These are phyloP conservation scores for Luvunga scandens DNA, from an alignment of 345 rosid species.

Conservation along the genomic window DNA sequence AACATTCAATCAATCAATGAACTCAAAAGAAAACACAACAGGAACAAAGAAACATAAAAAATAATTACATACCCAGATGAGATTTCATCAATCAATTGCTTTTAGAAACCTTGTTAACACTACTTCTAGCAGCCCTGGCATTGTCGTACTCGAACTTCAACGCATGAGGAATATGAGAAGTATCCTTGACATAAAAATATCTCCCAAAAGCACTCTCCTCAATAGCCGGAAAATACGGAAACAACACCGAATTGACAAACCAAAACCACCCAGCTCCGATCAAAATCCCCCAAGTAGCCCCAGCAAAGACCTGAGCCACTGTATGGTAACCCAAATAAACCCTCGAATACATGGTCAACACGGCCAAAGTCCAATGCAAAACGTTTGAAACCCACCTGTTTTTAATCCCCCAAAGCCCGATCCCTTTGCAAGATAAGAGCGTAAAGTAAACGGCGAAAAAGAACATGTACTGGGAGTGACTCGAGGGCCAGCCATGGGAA, in stretches of 20 bases:
- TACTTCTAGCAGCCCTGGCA: conserved; percentile 76
- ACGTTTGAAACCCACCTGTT: conserved; percentile 42
- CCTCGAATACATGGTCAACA: conserved; percentile 84
- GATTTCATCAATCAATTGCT: conserved; percentile 36
- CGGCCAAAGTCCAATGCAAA: conserved; percentile 63
- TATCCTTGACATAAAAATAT: conserved; percentile 76
- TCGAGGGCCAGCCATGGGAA: conserved; percentile 98
- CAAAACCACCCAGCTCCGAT: conserved; percentile 79
- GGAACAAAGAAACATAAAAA: not conserved
- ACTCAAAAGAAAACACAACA: not conserved
- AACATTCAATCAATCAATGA: conserved; percentile 7
- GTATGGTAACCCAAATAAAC: conserved; percentile 93
- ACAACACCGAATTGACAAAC: conserved; percentile 59
- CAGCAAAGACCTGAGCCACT: conserved; percentile 82
- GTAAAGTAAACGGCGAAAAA: conserved; percentile 70
- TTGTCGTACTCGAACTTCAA: conserved; percentile 93
- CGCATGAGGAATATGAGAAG: conserved; percentile 82
- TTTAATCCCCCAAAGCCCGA: conserved; percentile 50
- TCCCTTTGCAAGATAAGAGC: conserved; percentile 56
- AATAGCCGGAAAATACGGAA: conserved; percentile 56
- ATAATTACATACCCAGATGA: conserved; percentile 26
- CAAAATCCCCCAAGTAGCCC: conserved; percentile 59
- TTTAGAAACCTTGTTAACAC: conserved; percentile 32
- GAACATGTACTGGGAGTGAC: conserved; percentile 91
- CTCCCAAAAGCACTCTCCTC: conserved; percentile 83